phyloP scores from a whole-genome alignment of 768 basidiomycete genomes.

The Trametes meyenii region DNA sequence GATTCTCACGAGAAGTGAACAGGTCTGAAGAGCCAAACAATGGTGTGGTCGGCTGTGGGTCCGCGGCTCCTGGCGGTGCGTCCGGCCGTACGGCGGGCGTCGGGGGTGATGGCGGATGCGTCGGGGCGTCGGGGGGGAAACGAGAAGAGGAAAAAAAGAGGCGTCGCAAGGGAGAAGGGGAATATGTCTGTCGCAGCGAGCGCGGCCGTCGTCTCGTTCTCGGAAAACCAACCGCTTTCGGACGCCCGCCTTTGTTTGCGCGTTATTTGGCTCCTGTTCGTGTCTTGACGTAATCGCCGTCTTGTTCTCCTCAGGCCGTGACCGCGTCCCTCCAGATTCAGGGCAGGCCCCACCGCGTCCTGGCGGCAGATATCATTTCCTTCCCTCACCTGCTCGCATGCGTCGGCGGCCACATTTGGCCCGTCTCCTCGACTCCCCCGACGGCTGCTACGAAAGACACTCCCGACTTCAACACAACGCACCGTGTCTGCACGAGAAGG shows the following conservation, averaged over 20 bases:
- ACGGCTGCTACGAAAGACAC: too few species aligned
- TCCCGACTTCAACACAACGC: too few species aligned
- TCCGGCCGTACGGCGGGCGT: not conserved
- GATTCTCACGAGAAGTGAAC: constrained; percentile 33
- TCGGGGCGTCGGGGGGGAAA: not conserved
- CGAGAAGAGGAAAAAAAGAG: constrained; percentile 6
- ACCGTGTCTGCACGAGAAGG: constrained; percentile 23
- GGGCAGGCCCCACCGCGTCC: constrained; percentile 18
- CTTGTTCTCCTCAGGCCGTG: constrained; percentile 8
- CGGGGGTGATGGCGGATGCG: not conserved
- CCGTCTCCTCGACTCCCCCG: constrained; percentile 8
- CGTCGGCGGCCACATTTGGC: too few species aligned
- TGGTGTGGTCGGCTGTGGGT: constrained; percentile 53
- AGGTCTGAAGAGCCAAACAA: constrained; percentile 27
- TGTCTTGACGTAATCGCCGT: constrained; percentile 39
- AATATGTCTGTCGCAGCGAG: constrained; percentile 28
- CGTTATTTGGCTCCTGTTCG: constrained; percentile 59
- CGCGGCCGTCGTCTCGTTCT: constrained; percentile 12
- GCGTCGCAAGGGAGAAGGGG: constrained; percentile 27
- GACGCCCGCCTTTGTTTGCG: constrained; percentile 36
- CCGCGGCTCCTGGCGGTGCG: constrained; percentile 34
- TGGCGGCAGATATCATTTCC: too few species aligned
- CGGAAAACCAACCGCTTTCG: constrained; percentile 14
- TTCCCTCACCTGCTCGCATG: too few species aligned
- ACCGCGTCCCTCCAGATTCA: constrained; percentile 17